A percentile compares a stretch with the other conserved stretches of the same genome.
These are phyloP conservation scores for Thraustotheca clavata DNA, from an alignment of 352 stramenopile species.

Conservation along the genomic window DNA sequence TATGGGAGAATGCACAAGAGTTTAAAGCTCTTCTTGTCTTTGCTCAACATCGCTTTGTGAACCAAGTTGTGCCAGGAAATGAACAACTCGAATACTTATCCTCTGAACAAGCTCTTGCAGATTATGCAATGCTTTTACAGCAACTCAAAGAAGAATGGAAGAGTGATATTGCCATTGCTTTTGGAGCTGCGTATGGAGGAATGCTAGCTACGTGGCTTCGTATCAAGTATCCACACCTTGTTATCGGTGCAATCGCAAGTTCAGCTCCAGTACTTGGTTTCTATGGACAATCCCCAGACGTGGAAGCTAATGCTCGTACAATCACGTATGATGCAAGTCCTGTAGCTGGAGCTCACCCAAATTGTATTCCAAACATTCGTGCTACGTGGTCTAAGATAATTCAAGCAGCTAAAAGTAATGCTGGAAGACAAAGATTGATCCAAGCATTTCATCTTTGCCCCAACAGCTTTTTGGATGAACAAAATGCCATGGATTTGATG, in stretches of 20 bases:
- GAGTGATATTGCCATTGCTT: conserved; percentile 40
- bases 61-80: conserved; percentile 42
- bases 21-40: conserved; percentile 66
- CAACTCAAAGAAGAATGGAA: conserved; percentile 33
- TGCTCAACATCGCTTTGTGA: conserved; percentile 71
- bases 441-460: conserved; percentile 43
- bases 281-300: too few species aligned
- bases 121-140: conserved; percentile 55
- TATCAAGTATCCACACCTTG: conserved; percentile 62
- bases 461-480: background rate
- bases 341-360: conserved; percentile 43
- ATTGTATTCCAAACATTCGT: conserved; percentile 78
- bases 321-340: conserved; percentile 55
- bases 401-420: conserved; percentile 35
- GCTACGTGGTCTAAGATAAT: conserved; percentile 49
- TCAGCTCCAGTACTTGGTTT: conserved; percentile 60
- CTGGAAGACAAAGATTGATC: conserved; percentile 37
- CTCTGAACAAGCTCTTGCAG: conserved; percentile 43
- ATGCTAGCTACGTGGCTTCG: conserved; percentile 70
- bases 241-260: conserved; percentile 51
- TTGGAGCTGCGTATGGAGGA: conserved; percentile 69
- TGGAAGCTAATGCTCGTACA: conserved; percentile 37
- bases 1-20: conserved; percentile 57
- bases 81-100: conserved; percentile 15
- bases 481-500: conserved; percentile 40